phyloP scores from a whole-genome alignment of 257 asterid genomes.

The Nemophila menziesii region DNA sequence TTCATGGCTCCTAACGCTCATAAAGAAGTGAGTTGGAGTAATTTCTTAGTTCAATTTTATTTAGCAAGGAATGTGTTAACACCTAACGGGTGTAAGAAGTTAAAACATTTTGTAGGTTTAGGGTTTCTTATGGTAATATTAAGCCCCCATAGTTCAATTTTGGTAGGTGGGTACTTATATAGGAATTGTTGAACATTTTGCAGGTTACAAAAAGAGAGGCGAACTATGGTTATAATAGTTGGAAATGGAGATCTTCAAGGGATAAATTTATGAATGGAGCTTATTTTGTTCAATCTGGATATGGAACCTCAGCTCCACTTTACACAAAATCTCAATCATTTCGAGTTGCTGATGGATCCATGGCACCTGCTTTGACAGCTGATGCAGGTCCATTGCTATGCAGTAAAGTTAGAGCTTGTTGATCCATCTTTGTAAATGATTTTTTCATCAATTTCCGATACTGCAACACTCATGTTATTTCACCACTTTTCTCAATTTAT shows the following conservation, averaged over 20 bases:
- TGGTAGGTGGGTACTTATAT: no score
- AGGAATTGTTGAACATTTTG: background rate
- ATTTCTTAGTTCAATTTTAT: background rate
- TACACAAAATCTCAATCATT: conserved; percentile 43
- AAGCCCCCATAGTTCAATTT: no score
- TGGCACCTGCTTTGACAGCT: conserved; percentile 49
- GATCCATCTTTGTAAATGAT: conserved; percentile 1
- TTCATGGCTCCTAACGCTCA: conserved; percentile 45
- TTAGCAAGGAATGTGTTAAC: no score
- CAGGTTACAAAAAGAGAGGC: conserved; percentile 70
- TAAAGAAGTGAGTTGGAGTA: conserved; percentile 34
- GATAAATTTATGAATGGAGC: conserved; percentile 74
- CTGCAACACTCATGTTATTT: no score
- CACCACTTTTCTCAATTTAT: background rate
- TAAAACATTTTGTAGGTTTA: no score
- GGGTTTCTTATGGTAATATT: no score
- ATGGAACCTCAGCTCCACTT: conserved; percentile 40
- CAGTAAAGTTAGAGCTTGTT: conserved; percentile 28
- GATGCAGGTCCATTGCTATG: conserved; percentile 59
- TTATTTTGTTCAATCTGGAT: conserved; percentile 61
- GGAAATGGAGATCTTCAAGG: conserved; percentile 78
- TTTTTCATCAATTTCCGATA: background rate
- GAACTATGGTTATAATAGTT: conserved; percentile 38
- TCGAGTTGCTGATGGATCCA: conserved; percentile 53
- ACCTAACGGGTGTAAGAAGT: no score